phyloP scores from a whole-genome alignment of 495 filamentous ascomycete genomes.

The Podospora comata region DNA sequence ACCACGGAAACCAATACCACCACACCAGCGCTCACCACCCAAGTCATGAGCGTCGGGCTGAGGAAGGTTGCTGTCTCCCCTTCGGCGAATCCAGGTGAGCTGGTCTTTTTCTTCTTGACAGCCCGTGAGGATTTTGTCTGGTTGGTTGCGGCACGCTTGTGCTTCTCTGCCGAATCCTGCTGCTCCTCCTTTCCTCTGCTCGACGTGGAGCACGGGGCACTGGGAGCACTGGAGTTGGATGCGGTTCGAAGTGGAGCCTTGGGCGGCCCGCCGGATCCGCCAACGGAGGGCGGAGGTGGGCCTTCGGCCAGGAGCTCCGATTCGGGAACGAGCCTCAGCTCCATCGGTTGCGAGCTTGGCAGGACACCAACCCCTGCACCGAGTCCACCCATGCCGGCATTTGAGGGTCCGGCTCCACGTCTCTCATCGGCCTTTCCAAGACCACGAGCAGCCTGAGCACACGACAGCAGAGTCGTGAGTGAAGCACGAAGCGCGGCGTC shows the following conservation, averaged over 20 bases:
- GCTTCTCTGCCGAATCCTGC: constrained; percentile 44
- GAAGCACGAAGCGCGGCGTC: constrained; percentile 91
- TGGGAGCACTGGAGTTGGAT: constrained; percentile 35
- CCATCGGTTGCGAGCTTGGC: constrained; percentile 50
- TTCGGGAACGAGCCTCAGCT: constrained; percentile 69
- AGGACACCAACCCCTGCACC: constrained; percentile 34
- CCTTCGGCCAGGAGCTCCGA: constrained; percentile 60
- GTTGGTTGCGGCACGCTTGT: constrained; percentile 50
- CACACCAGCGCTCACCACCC: constrained; percentile 88
- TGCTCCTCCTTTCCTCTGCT: constrained; percentile 44
- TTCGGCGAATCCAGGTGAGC: constrained; percentile 16
- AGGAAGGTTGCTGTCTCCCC: constrained; percentile 34
- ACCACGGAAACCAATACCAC: constrained; percentile 88
- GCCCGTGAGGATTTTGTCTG: constrained; percentile 38
- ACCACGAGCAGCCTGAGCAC: constrained; percentile 81
- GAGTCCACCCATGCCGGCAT: not conserved
- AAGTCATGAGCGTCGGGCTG: constrained; percentile 77
- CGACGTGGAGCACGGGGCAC: constrained; percentile 31
- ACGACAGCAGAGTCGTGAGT: constrained; percentile 89
- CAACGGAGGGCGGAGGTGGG: constrained; percentile 25
- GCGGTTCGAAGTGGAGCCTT: constrained; percentile 31
- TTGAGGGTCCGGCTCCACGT: constrained; percentile 23
- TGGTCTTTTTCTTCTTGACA: constrained; percentile 55
- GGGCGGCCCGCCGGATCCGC: constrained; percentile 20
- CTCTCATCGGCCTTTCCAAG: constrained; percentile 60